These are phyloP conservation scores for Sporisorium scitamineum DNA, from an alignment of 1,284 basidiomycete genomes.

Conservation along the genomic window DNA sequence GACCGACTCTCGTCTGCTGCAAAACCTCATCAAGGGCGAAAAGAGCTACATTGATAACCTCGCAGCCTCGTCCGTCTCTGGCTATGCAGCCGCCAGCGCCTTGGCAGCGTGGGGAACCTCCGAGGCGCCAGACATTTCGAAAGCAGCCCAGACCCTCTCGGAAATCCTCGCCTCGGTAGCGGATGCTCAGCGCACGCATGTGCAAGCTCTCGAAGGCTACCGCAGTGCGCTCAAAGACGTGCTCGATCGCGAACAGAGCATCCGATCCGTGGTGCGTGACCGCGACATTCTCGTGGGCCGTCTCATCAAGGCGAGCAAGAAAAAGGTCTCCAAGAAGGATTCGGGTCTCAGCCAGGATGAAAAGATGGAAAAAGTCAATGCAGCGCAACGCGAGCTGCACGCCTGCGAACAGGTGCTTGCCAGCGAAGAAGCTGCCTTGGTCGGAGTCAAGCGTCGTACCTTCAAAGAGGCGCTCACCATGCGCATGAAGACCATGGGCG, in stretches of 20 bases:
- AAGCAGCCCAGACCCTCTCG: slow-evolving; percentile 67
- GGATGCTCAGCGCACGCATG: slow-evolving; percentile 69
- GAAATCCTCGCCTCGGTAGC: slow-evolving; percentile 67
- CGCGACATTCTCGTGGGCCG: slow-evolving; percentile 71
- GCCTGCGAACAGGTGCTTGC: slow-evolving; percentile 70
- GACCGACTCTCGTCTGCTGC: slow-evolving; percentile 69
- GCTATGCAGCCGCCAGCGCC: slow-evolving; percentile 66
- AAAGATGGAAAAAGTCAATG: slow-evolving; percentile 67
- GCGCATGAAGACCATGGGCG: slow-evolving; percentile 70
- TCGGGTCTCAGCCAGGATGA: slow-evolving; percentile 61
- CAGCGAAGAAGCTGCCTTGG: slow-evolving; percentile 68
- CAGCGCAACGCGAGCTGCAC: slow-evolving; percentile 69
- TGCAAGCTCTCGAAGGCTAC: slow-evolving; percentile 69
- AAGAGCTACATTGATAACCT: slow-evolving; percentile 67
- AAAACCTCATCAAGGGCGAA: slow-evolving; percentile 70
- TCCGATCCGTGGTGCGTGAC: slow-evolving; percentile 70
- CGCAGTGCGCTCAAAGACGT: slow-evolving; percentile 70
- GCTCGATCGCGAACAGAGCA: slow-evolving; percentile 69
- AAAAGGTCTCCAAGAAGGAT: slow-evolving; percentile 60
- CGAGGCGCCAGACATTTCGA: slow-evolving; percentile 67
- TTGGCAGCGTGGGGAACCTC: slow-evolving; percentile 70
- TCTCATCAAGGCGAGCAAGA: slow-evolving; percentile 70
- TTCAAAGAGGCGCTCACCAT: slow-evolving; percentile 71
- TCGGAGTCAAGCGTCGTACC: slow-evolving; percentile 70
- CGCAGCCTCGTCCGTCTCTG: slow-evolving; percentile 43